Evolutionary conservation across 306 rosid species (phyloP).

Genomic region (Trifolium dubium): DNA sequence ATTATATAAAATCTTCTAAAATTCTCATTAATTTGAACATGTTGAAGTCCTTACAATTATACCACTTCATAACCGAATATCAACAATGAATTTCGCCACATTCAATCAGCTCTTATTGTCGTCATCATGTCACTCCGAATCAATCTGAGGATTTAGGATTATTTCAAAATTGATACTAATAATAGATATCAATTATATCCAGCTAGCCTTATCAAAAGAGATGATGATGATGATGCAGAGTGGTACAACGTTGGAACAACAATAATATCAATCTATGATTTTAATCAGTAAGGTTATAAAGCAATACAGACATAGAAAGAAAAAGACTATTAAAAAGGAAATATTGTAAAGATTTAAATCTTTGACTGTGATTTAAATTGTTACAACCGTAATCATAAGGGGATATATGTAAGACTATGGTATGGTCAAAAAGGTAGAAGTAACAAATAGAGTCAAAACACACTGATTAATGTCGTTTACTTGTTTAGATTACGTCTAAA

Average conservation of each 20-base stretch:
- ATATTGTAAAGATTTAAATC: slow-evolving; percentile 34
- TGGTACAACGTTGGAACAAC: slow-evolving; percentile 21
- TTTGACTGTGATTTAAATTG: slow-evolving; percentile 25
- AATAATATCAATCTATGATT: slow-evolving; percentile 6
- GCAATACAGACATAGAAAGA: neutral
- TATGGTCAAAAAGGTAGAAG: slow-evolving; percentile 43
- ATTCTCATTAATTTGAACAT: no score
- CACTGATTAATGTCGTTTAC: slow-evolving; percentile 5
- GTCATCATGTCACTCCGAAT: no score
- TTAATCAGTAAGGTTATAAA: slow-evolving; percentile 24
- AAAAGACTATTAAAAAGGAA: neutral
- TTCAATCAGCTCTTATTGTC: no score
- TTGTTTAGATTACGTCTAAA: neutral
- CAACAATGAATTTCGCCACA: no score
- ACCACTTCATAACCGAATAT: no score
- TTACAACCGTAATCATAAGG: slow-evolving; percentile 27
- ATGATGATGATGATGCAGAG: neutral
- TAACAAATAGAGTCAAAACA: slow-evolving; percentile 23
- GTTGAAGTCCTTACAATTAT: no score
- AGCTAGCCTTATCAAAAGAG: slow-evolving; percentile 3
- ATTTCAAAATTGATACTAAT: neutral
- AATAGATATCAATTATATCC: neutral
- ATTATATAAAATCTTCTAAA: no score
- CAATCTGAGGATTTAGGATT: neutral
- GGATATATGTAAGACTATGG: slow-evolving; percentile 22